Percentiles rank a stretch among this genome's conserved stretches.
phyloP scores from a whole-genome alignment of 805 yeast species.

The Myxozyma monticola region DNA sequence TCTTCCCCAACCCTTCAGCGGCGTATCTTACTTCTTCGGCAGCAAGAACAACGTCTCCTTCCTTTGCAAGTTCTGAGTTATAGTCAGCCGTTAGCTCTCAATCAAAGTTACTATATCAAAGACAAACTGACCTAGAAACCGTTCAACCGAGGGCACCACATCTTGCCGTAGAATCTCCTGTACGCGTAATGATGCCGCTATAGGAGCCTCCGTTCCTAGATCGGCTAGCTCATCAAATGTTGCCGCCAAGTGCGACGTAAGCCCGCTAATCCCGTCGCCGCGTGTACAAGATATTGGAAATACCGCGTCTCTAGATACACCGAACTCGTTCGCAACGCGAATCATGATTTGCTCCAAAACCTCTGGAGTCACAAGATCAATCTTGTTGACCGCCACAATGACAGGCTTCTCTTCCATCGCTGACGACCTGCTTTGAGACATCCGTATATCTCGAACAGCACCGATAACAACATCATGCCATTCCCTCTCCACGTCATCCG shows the following conservation, averaged over 20 bases:
- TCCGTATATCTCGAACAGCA: conserved; percentile 10
- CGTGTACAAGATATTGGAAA: conserved; percentile 59
- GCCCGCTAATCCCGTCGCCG: conserved; percentile 54
- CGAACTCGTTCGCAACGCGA: conserved; percentile 18
- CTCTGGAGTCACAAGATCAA: conserved; percentile 31
- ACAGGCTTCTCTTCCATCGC: conserved; percentile 30
- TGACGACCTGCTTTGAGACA: too few species aligned
- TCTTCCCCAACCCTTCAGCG: conserved; percentile 84
- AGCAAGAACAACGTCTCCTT: conserved; percentile 72
- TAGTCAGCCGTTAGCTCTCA: too few species aligned
- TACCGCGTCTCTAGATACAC: conserved; percentile 27
- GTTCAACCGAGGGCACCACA: conserved; percentile 71
- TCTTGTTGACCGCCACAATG: conserved; percentile 40
- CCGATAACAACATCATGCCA: conserved; percentile 15
- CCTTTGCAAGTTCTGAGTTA: conserved; percentile 33
- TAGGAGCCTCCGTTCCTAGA: conserved; percentile 52
- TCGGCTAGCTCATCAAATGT: conserved; percentile 53
- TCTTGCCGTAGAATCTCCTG: conserved; percentile 74
- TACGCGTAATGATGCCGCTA: conserved; percentile 71
- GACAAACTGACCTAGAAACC: conserved; percentile 48
- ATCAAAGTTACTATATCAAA: background rate
- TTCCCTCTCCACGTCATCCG: conserved; percentile 8
- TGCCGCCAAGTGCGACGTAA: conserved; percentile 47
- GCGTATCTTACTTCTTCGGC: conserved; percentile 72
- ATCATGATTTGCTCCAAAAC: background rate